phyloP scores from a whole-genome alignment of 2,329 filamentous ascomycete species.

The Tolypocladium tropicale region DNA sequence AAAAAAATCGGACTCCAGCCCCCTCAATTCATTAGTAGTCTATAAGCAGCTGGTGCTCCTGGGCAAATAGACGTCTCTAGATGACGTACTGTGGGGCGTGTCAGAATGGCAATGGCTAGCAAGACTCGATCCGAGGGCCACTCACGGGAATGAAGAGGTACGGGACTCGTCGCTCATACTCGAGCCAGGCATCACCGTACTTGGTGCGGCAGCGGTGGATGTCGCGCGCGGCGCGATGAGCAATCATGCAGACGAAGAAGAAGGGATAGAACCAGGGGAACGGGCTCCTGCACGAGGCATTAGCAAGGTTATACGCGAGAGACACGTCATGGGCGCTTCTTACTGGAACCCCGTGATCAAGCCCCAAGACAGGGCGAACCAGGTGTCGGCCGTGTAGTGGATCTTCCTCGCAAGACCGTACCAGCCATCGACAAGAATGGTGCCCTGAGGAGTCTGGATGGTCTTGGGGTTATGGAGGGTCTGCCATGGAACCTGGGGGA shows the following conservation, averaged over 20 bases:
- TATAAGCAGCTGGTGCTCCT: neutral
- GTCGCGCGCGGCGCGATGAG: slow-evolving; percentile 67
- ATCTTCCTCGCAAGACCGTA: slow-evolving; percentile 62
- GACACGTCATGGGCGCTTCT: neutral
- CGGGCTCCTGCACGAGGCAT: slow-evolving; percentile 40
- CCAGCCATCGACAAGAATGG: slow-evolving; percentile 78
- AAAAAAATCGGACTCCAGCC: neutral
- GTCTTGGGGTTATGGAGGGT: slow-evolving; percentile 70
- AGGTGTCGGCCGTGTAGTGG: slow-evolving; percentile 38
- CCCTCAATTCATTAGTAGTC: neutral
- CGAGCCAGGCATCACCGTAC: slow-evolving; percentile 73
- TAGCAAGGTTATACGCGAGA: slow-evolving; percentile 1
- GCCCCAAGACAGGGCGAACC: slow-evolving; percentile 41
- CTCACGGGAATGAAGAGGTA: slow-evolving; percentile 72
- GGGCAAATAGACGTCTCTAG: slow-evolving; percentile 12
- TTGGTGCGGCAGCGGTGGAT: slow-evolving; percentile 67
- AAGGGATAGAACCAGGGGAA: slow-evolving; percentile 88
- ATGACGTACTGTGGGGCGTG: slow-evolving; percentile 27
- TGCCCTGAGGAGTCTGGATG: slow-evolving; percentile 62
- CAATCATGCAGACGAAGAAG: slow-evolving; percentile 76
- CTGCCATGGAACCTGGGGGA: slow-evolving; percentile 87
- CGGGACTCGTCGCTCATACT: slow-evolving; percentile 70
- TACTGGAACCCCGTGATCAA: slow-evolving; percentile 39
- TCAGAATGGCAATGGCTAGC: slow-evolving; percentile 5
- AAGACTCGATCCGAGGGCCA: slow-evolving; percentile 1